Evolutionary conservation across 306 rosid genomes (phyloP).

Genomic region (Glycine tomentella): DNA sequence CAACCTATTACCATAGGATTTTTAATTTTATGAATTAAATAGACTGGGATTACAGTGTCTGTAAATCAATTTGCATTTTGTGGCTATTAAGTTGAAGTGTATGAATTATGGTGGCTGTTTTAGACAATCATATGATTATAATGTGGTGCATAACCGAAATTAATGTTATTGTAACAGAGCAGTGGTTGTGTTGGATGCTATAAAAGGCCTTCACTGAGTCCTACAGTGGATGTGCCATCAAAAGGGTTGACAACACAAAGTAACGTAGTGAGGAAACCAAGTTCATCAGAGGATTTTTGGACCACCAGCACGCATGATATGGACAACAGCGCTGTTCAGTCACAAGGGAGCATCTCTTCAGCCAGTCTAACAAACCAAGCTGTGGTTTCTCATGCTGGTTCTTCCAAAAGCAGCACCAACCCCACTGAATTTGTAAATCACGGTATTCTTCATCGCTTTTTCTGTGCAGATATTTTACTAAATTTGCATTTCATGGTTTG

Average conservation of each 20-base stretch:
- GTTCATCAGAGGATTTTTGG: slow-evolving; percentile 86
- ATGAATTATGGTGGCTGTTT: slow-evolving; percentile 13
- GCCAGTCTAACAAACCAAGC: slow-evolving; percentile 74
- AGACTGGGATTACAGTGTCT: slow-evolving; percentile 13
- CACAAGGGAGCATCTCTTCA: slow-evolving; percentile 92
- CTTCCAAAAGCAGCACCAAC: slow-evolving; percentile 56
- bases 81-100: slow-evolving; percentile 35
- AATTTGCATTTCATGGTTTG: slow-evolving; percentile 13
- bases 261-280: slow-evolving; percentile 55
- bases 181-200: slow-evolving; percentile 95
- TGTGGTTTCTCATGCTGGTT: slow-evolving; percentile 61
- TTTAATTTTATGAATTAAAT: not conserved
- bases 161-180: slow-evolving; percentile 88
- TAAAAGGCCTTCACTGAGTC: slow-evolving; percentile 56
- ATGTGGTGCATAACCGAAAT: slow-evolving; percentile 72
- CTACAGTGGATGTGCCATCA: slow-evolving; percentile 54
- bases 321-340: slow-evolving; percentile 91
- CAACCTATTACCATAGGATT: slow-evolving; percentile 16
- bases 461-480: slow-evolving; percentile 27
- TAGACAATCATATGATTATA: slow-evolving; percentile 36
- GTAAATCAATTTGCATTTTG: slow-evolving; percentile 20
- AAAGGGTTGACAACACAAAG: slow-evolving; percentile 47
- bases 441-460: slow-evolving; percentile 53
- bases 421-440: slow-evolving; percentile 81
- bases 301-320: slow-evolving; percentile 90